Evolutionary conservation across 306 rosid species (phyloP), one percentile per base, ranked within the genome.

Genomic region (Corylus heterophylla): DNA sequence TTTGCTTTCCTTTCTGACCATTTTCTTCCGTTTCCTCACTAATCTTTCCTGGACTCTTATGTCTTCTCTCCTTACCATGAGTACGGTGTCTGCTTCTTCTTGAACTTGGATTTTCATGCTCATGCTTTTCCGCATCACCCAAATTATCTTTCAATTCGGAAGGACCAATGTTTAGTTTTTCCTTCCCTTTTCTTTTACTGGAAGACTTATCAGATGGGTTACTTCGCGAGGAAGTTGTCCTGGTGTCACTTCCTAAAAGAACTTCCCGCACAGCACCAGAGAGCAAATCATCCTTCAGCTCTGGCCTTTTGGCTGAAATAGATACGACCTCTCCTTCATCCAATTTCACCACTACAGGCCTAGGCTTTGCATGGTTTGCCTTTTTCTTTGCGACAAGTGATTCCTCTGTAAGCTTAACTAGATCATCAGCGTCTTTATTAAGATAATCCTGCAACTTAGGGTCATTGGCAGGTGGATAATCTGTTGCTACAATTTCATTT

Each of bases 321-420:
- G 89, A 77, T 44, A 73, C 83, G 71, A 80, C 80, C 78, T 92
- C 96, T 81, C 92, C 90, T 86, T 86, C 98, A 79, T 93, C 97
- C 85, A 95, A 81, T 79, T 83, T 93, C 80, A 95, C 98, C 82
- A 95, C 99, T 51, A 91, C 85, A 45, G 99, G 98, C 88, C 98
- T 88, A 47, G 98, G 90, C 88, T 93, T 95, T 37, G 77, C 74
- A 66, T 89, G 91, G 87, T 54, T 89, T 66, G 96, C 78, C 82
- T 77, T 95, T 86, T 89, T 95, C 94, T 93, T 95, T 74, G 83
- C 37, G 58, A 69, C 79, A 79, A 89, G 88, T 47, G 96, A 89
- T 72, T 87, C 87, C 75, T 89, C 98, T 2, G 97, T 83, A 81
- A 94, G 87, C 90, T 80, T 92, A 73, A 88, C 88, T 42, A 94